Conservation (phyloP, 148 eudicot species). For the Spergularia marina region DNA sequence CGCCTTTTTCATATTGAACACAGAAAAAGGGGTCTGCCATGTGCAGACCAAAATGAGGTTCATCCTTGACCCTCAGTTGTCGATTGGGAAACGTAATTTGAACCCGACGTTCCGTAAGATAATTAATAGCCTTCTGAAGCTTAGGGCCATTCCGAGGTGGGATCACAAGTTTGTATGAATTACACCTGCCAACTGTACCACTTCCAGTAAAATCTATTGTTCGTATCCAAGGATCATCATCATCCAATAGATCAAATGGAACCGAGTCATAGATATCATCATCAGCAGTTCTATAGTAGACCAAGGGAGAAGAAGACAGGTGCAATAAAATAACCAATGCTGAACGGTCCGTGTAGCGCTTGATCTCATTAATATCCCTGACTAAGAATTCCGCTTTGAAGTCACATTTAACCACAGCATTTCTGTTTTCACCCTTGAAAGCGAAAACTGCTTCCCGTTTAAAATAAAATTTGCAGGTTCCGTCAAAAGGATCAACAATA, state of each 20-base stretch:
- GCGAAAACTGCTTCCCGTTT: constrained; percentile 53
- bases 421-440: constrained; percentile 37
- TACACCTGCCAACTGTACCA: constrained; percentile 77
- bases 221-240: constrained; percentile 95
- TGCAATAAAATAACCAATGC: constrained; percentile 51
- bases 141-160: constrained; percentile 57
- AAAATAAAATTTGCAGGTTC: constrained; percentile 56
- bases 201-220: constrained; percentile 68
- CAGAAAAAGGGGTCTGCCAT: constrained; percentile 60
- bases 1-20: constrained; percentile 44
- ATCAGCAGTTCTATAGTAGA: constrained; percentile 80
- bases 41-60: constrained; percentile 53
- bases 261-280: constrained; percentile 66
- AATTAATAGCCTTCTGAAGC: constrained; percentile 48
- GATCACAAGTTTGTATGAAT: constrained; percentile 46
- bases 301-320: constrained; percentile 61
- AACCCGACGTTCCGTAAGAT: constrained; percentile 50
- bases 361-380: constrained; percentile 59
- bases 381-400: constrained; percentile 66
- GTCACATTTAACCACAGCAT: constrained; percentile 59
- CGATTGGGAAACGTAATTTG: constrained; percentile 13
- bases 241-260: constrained; percentile 74
- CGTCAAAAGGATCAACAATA: constrained; percentile 74
- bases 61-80: constrained; percentile 43
- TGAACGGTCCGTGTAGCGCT: constrained; percentile 32